Base-by-base conservation (phyloP, 805 yeast species). In the Spathaspora hagerdaliae region DNA sequence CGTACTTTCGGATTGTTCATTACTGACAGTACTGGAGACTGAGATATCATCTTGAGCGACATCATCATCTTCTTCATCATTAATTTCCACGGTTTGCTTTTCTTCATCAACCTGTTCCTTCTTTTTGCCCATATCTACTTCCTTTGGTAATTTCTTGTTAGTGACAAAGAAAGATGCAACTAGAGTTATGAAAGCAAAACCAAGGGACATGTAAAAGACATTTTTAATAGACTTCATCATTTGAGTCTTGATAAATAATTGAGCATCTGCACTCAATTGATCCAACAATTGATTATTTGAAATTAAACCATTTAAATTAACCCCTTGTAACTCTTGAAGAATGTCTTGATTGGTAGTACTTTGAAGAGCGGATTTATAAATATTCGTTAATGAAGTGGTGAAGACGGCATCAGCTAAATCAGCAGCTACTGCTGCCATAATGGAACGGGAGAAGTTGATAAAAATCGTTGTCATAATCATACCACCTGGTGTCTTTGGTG, bases 401-500 rank as follows among this genome's bases (percentile, higher is more conserved):
- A 45, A 48, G 11, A 48, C 51, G 1, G 48, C 48, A 42, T 48
- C 51, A 31, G 44, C 41, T 26, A 48, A 39, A 31, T 41, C 52
- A 3, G 74, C 64, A 26, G 75, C 71, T 27, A 79, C 34, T 1
- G 81, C 66, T 38, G 77, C 74, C 15, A 77, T 77, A 13, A 78
- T 49, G 1, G 74, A 58, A 51, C 83, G 70, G 12, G 58, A 56
- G 53, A 75, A 76, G 49, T 69, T 67, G 46, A 75, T 45, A 41
- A 71, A 63, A 0, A 80, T 59, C 5, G 82, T 76, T 2, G 77
- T 66, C 58, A 78, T 56, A 39, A 79, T 75, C 6, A 69, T 65
- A 3, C 75, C 69, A 12, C 83, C 83, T 6, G 77, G 69, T 1
- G 65, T 57, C 48, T 77, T 74, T 31, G 84, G 82, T 9, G 80